These are phyloP conservation scores for Emergomyces africanus DNA, from an alignment of 2,329 filamentous ascomycete genomes.

Conservation along the genomic window DNA sequence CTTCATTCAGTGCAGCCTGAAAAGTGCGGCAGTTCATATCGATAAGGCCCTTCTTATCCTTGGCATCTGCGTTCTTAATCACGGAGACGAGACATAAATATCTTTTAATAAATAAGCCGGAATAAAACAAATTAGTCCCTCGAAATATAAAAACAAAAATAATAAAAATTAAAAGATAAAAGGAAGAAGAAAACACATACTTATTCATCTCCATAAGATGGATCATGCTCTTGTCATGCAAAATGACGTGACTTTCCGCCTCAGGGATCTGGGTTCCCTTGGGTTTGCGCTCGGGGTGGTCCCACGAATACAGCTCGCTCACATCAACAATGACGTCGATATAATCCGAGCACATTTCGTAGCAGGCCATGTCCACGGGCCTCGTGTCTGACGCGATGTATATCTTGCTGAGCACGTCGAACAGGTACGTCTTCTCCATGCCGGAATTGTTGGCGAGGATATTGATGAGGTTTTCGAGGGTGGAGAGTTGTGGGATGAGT, in stretches of 20 bases:
- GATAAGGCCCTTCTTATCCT: slow-evolving; percentile 51
- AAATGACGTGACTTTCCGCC: slow-evolving; percentile 49
- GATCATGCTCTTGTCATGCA: slow-evolving; percentile 50
- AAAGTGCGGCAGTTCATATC: slow-evolving; percentile 55
- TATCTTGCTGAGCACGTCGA: slow-evolving; percentile 95
- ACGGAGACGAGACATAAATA: slow-evolving; percentile 53
- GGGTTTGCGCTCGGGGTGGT: slow-evolving; percentile 31
- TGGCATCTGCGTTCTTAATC: slow-evolving; percentile 51
- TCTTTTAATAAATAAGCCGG: slow-evolving; percentile 28
- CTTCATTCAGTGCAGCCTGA: slow-evolving; percentile 48
- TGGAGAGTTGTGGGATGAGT: slow-evolving; percentile 82
- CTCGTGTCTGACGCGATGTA: slow-evolving; percentile 95
- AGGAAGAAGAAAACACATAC: slow-evolving; percentile 37
- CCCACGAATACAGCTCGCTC: slow-evolving; percentile 85
- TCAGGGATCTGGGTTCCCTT: slow-evolving; percentile 37
- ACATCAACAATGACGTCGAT: slow-evolving; percentile 98
- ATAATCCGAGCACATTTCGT: slow-evolving; percentile 97
- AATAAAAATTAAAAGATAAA: no score
- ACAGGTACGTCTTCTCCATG: slow-evolving; percentile 96
- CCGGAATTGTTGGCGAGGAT: slow-evolving; percentile 86
- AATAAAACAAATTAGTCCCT: slow-evolving; percentile 8
- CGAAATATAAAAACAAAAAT: background rate
- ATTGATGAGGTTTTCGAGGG: slow-evolving; percentile 86
- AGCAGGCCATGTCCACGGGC: slow-evolving; percentile 86
- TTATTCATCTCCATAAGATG: slow-evolving; percentile 55